These are phyloP conservation scores for Solanum aculeatissimum DNA, from an alignment of 305 asterid genomes.

Conservation along the genomic window DNA sequence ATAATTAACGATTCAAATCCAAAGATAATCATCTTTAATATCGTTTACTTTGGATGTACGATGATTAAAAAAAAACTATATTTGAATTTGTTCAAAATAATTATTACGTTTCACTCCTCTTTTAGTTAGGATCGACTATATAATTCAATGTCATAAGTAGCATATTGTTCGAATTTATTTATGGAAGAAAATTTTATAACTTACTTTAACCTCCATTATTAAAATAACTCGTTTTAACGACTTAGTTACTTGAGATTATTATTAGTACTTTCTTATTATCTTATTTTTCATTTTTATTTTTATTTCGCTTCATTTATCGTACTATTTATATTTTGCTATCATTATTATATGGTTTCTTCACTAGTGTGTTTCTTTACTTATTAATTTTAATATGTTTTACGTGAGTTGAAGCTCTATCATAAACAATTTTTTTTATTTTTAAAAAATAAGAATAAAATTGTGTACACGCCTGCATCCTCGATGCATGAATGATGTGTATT, in stretches of 20 bases:
- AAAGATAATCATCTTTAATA: background rate
- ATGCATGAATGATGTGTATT: background rate
- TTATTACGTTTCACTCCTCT: background rate
- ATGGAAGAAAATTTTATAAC: background rate
- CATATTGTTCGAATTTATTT: background rate
- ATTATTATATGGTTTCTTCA: background rate
- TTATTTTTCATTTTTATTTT: background rate
- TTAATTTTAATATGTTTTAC: background rate
- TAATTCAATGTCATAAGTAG: background rate
- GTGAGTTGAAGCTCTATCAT: fast-evolving
- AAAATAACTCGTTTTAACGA: background rate
- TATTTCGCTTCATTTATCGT: background rate
- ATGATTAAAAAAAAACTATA: background rate
- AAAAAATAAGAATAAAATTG: background rate
- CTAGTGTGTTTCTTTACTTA: fast-evolving
- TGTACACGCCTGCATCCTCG: background rate
- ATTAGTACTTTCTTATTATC: background rate
- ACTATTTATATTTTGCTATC: background rate
- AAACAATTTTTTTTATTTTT: background rate
- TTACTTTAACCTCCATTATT: background rate
- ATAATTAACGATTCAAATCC: background rate
- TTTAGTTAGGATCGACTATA: background rate
- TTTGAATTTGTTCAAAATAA: background rate
- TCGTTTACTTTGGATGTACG: background rate
- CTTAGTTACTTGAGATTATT: background rate